A percentile compares a stretch with the other conserved stretches of the same genome.
Evolutionary conservation across 495 filamentous ascomycete species (phyloP).

Genomic region (Parathielavia appendiculata): DNA sequence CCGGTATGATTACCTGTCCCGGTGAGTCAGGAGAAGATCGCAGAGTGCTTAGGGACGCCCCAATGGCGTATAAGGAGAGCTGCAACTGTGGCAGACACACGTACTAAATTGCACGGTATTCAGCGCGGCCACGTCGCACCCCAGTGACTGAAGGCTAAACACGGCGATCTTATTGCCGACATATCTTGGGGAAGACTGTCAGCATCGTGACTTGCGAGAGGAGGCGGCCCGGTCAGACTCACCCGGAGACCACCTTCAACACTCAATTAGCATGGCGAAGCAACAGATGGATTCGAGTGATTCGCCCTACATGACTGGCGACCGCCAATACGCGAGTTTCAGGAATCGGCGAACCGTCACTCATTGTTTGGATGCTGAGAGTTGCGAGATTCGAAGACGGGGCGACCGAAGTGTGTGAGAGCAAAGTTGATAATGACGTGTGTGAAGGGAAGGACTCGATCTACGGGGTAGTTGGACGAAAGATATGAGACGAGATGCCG

Average conservation of each 20-base stretch:
- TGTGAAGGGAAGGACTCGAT: constrained; percentile 1
- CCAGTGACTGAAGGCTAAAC: constrained; percentile 85
- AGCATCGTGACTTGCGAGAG: background rate
- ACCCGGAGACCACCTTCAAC: constrained; percentile 72
- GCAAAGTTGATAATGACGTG: constrained; percentile 15
- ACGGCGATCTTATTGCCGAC: constrained; percentile 95
- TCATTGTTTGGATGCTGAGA: constrained; percentile 29
- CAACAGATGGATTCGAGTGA: constrained; percentile 5
- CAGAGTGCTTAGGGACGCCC: background rate
- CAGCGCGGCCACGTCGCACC: constrained; percentile 86
- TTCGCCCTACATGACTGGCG: constrained; percentile 85
- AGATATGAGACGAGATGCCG: background rate
- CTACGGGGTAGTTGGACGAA: constrained; percentile 3
- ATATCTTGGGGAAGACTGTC: constrained; percentile 53
- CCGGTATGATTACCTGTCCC: constrained; percentile 85
- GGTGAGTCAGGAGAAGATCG: constrained; percentile 7
- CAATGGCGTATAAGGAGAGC: background rate
- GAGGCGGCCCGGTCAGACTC: constrained; percentile 32
- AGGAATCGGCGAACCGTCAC: constrained; percentile 54
- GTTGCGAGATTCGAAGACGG: background rate
- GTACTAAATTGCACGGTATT: constrained; percentile 97
- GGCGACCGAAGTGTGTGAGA: background rate
- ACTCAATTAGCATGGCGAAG: constrained; percentile 32
- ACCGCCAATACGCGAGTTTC: constrained; percentile 87
- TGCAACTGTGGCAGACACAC: constrained; percentile 11